Base-by-base conservation (phyloP, 345 rosid genomes). In the Eucalyptus regnans region DNA sequence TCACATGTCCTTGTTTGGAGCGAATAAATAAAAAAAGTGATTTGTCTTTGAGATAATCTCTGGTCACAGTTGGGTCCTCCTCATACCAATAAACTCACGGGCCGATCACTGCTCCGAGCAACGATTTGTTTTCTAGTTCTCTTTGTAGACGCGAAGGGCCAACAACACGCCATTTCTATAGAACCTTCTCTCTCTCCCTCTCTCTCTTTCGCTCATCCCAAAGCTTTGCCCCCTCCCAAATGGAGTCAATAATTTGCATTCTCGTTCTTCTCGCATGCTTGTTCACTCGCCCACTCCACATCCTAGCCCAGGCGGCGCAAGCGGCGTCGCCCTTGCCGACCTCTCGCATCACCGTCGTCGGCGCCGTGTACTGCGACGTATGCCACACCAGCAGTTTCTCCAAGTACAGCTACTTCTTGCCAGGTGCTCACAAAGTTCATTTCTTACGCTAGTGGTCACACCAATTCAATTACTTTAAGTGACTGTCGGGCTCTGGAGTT, bases 1-100 rank as follows among this genome's bases (percentile, higher is more conserved):
- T 96, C 98, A 96, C 98, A 95, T 96, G 99, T 94, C 95, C 94
- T 95, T 96, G 99, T 96, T 92, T 91, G 92, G 93, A 94, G 95
- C 90, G 96, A 89, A 92, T 88, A 76, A 86, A 91, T 88, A 90
- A 93, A 91, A 91, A 60, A 62, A 62, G 29, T 89, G 88, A 86
- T 87, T 87, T 89, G 88, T 87, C 44, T 51, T 54, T 15, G 79
- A 66, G 79, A 66, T 16, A 25, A 81, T 80, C 49, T 86, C 91
- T 83, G 87, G 43, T 89, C 62, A 86, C 94, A 86, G 92, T 94
- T 94, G 93, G 92, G 29, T 91, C 37, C 76, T 31, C 93, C 93
- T 90, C 86, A 88, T 92, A 92, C 91, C 93, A 91, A 86, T 86
- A 88, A 88, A 91, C 91, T 97, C 99, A 97, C 98, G 98, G 97